These are phyloP conservation scores for Physaria fendleri DNA, from an alignment of 345 rosid species.

Conservation along the genomic window DNA sequence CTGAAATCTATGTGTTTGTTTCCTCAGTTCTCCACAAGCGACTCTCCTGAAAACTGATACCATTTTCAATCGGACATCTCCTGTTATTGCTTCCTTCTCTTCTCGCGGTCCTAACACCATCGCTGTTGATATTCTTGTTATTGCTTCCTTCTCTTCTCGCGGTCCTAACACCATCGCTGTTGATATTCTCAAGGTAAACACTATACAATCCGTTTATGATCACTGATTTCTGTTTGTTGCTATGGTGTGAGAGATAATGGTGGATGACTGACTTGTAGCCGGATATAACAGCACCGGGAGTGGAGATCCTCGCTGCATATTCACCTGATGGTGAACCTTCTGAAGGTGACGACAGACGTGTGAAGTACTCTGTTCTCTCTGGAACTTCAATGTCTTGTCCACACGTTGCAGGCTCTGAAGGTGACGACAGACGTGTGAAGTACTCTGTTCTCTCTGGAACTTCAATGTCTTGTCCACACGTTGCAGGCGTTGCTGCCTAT, in stretches of 20 bases:
- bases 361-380: conserved; percentile 22
- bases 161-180: conserved; percentile 44
- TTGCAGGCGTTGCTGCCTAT: conserved; percentile 36
- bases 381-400: conserved; percentile 51
- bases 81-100: too few species aligned
- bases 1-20: too few species aligned
- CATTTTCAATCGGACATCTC: too few species aligned
- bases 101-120: too few species aligned
- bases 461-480: conserved; percentile 46
- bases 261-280: conserved; percentile 37
- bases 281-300: conserved; percentile 50
- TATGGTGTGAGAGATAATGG: background rate
- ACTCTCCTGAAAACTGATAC: too few species aligned
- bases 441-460: conserved; percentile 34
- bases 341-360: background rate
- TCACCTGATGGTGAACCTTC: conserved; percentile 4
- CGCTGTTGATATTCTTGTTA: too few species aligned
- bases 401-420: conserved; percentile 22
- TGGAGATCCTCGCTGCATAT: conserved; percentile 49
- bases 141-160: conserved; percentile 50
- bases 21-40: too few species aligned
- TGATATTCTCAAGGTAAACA: conserved; percentile 40
- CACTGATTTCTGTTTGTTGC: background rate
- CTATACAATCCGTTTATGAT: background rate
- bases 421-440: conserved; percentile 13